Conservation (phyloP, 2,329 filamentous ascomycete species). For the Raffaelea ambrosiae region DNA sequence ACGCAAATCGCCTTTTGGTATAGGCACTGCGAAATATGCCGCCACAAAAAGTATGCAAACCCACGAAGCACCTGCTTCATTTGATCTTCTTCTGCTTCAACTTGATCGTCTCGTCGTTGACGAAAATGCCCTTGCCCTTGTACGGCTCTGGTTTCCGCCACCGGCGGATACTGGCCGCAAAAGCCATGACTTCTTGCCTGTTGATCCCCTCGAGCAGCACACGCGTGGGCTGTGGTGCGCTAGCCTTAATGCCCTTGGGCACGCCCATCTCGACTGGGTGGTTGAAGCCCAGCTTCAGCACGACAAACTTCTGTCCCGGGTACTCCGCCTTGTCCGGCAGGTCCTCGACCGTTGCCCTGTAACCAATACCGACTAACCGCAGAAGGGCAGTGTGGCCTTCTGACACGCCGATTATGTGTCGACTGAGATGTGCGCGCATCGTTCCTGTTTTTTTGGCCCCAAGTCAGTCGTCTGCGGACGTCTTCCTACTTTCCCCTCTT, state of each 20-base stretch:
- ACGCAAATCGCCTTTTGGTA: not conserved
- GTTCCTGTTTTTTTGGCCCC: constrained; percentile 70
- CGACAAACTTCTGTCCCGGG: constrained; percentile 79
- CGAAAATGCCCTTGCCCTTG: constrained; percentile 98
- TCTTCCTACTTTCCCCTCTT: too few species aligned
- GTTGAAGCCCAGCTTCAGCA: constrained; percentile 91
- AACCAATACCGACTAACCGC: constrained; percentile 89
- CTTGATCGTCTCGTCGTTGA: constrained; percentile 96
- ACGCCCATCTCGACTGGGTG: constrained; percentile 89
- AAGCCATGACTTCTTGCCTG: constrained; percentile 79
- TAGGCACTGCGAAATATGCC: not conserved
- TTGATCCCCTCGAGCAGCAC: constrained; percentile 84
- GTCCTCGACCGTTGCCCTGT: constrained; percentile 78
- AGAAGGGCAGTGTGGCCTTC: constrained; percentile 94
- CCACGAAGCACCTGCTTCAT: constrained; percentile 34
- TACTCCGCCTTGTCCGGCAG: constrained; percentile 66
- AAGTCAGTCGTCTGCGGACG: not conserved
- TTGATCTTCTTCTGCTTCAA: constrained; percentile 97
- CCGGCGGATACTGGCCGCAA: constrained; percentile 77
- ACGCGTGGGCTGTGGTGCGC: constrained; percentile 81
- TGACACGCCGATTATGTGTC: constrained; percentile 86
- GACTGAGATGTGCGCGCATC: constrained; percentile 79
- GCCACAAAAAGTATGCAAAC: not conserved
- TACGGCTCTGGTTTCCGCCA: constrained; percentile 95
- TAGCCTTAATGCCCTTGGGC: constrained; percentile 74